Percentiles rank a stretch among this genome's conserved stretches.
Conservation (phyloP, 371 early-diverging fungal genomes). For the Mycotypha africana region DNA sequence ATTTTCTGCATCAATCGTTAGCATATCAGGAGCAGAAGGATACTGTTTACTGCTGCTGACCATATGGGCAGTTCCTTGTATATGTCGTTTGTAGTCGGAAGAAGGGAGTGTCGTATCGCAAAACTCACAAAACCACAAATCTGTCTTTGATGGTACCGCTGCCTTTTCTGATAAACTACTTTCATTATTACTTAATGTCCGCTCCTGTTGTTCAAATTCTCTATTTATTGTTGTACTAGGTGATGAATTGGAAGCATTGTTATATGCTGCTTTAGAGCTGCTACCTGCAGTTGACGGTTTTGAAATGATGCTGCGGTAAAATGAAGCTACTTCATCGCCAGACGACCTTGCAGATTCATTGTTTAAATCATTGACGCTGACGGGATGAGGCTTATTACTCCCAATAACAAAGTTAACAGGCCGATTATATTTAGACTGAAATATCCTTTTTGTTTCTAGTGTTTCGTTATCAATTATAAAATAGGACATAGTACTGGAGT, state of each 20-base stretch:
- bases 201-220: no score
- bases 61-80: slow-evolving; percentile 29
- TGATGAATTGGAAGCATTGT: background rate
- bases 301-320: slow-evolving; percentile 6
- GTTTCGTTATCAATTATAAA: no score
- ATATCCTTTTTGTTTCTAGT: background rate
- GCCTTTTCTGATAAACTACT: background rate
- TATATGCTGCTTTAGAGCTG: no score
- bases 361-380: background rate
- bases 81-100: slow-evolving; percentile 14
- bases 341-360: background rate
- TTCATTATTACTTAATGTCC: background rate
- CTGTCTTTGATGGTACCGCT: background rate
- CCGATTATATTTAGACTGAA: background rate
- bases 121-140: slow-evolving; percentile 13
- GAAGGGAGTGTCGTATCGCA: slow-evolving; percentile 18
- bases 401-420: slow-evolving; percentile 10
- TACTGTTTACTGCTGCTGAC: slow-evolving; percentile 10
- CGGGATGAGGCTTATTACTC: background rate
- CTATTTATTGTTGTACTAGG: background rate
- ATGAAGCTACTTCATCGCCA: slow-evolving; percentile 10
- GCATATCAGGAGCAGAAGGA: slow-evolving; percentile 11
- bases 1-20: slow-evolving; percentile 22
- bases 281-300: no score
- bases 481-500: no score